A percentile compares a stretch with the other conserved stretches of the same genome.
Evolutionary conservation across 139 green algal species (phyloP).

Genomic region (Tetraselmis striata): DNA sequence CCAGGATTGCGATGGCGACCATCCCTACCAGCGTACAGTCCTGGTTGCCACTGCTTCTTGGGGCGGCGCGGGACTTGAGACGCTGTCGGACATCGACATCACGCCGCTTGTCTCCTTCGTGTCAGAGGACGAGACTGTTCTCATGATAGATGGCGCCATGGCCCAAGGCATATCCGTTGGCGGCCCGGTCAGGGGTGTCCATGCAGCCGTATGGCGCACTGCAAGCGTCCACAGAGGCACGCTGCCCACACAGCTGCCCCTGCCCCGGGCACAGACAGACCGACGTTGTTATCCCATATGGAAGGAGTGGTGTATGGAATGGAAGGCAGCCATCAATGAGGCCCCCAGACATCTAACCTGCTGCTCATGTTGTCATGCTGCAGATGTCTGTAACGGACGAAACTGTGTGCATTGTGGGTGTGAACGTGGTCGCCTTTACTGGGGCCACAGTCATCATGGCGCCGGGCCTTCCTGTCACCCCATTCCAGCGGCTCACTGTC

Average conservation of each 20-base stretch:
- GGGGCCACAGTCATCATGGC: not conserved
- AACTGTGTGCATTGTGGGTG: not conserved
- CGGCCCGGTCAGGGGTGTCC: not conserved
- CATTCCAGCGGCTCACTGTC: not conserved
- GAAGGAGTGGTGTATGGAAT: no score
- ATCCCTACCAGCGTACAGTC: not conserved
- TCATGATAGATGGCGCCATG: not conserved
- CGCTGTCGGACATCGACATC: not conserved
- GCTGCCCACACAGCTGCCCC: no score
- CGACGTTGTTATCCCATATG: no score
- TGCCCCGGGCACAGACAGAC: no score
- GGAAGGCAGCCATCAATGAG: no score
- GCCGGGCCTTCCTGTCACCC: not conserved
- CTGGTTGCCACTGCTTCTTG: not conserved
- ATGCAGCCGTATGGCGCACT: not conserved
- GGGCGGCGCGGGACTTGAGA: not conserved
- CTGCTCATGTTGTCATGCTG: no score
- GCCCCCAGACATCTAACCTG: no score
- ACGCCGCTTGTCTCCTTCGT: not conserved
- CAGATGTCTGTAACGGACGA: not conserved
- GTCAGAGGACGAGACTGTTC: not conserved
- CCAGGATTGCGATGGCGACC: not conserved
- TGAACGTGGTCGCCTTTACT: not conserved
- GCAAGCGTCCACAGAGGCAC: not conserved
- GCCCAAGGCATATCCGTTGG: not conserved